Conservation (phyloP, 1,139 yeast species). For the Eremothecium cymbalariae region DNA sequence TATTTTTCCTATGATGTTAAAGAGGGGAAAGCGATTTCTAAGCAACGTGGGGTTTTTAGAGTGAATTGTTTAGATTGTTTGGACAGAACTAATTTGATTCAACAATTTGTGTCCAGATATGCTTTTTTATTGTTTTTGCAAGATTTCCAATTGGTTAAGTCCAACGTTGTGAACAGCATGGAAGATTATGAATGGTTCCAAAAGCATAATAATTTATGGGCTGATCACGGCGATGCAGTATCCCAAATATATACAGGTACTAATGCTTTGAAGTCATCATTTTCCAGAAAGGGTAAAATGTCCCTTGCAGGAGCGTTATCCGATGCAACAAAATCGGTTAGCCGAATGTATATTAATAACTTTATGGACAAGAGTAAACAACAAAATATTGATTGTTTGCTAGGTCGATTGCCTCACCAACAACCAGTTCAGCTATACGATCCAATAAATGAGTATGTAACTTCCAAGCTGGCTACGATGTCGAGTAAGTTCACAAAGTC, state of each 20-base stretch:
- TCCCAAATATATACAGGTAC: conserved; percentile 97
- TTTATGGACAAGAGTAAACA: conserved; percentile 91
- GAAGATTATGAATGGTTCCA: conserved; percentile 44
- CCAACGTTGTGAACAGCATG: conserved; percentile 18
- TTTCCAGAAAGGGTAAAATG: conserved; percentile 91
- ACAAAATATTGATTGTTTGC: conserved; percentile 70
- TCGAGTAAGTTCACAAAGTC: conserved; percentile 53
- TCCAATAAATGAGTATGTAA: conserved; percentile 79
- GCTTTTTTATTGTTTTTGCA: conserved; percentile 60
- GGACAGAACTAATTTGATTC: conserved; percentile 88
- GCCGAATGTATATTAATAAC: conserved; percentile 90
- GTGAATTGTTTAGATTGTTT: conserved; percentile 92
- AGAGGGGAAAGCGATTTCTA: conserved; percentile 45
- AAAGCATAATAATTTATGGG: conserved; percentile 84
- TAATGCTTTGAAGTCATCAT: conserved; percentile 88
- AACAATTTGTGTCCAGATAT: conserved; percentile 68
- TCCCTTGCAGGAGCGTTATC: conserved; percentile 92
- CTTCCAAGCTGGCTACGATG: conserved; percentile 45
- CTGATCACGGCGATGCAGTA: conserved; percentile 95
- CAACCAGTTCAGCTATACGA: conserved; percentile 68
- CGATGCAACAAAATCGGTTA: conserved; percentile 92
- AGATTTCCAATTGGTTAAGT: conserved; percentile 36
- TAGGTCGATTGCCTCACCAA: conserved; percentile 75
- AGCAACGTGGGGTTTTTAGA: conserved; percentile 85
- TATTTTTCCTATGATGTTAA: conserved; percentile 59